phyloP scores from a whole-genome alignment of 139 green algal species.

The Microglena sp. region DNA sequence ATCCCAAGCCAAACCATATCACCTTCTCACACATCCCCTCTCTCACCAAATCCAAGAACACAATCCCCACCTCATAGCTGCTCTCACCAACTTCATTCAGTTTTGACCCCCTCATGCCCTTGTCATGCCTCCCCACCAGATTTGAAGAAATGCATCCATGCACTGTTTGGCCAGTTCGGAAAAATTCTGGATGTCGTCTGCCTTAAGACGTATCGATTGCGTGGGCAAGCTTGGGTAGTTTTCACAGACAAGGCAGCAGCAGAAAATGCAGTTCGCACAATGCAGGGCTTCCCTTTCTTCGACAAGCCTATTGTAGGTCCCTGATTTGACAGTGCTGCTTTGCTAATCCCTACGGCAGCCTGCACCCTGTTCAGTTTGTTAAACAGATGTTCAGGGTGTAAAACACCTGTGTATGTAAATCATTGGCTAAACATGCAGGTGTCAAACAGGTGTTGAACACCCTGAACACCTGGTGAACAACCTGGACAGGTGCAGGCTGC shows the following conservation, averaged over 20 bases:
- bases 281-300: constrained; percentile 97
- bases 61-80: not conserved
- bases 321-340: too few relatives aligned
- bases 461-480: too few relatives aligned
- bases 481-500: too few relatives aligned
- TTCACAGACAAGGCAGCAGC: constrained; percentile 77
- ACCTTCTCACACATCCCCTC: not conserved
- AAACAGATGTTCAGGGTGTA: too few relatives aligned
- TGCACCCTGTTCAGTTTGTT: not conserved
- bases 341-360: not conserved
- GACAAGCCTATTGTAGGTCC: constrained; percentile 86
- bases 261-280: constrained; percentile 69
- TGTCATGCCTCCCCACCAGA: constrained; percentile 45
- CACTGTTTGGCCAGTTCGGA: constrained; percentile 94
- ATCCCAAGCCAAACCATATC: not conserved
- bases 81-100: not conserved
- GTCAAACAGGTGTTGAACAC: too few relatives aligned
- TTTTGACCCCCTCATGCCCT: not conserved
- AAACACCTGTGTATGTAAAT: too few relatives aligned
- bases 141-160: constrained; percentile 85
- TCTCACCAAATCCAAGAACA: not conserved
- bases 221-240: constrained; percentile 93
- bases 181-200: constrained; percentile 87
- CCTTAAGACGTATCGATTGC: constrained; percentile 74
- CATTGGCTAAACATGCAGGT: too few relatives aligned